These are phyloP conservation scores for Ogataea parapolymorpha DNA, from an alignment of 805 yeast species.

Conservation along the genomic window DNA sequence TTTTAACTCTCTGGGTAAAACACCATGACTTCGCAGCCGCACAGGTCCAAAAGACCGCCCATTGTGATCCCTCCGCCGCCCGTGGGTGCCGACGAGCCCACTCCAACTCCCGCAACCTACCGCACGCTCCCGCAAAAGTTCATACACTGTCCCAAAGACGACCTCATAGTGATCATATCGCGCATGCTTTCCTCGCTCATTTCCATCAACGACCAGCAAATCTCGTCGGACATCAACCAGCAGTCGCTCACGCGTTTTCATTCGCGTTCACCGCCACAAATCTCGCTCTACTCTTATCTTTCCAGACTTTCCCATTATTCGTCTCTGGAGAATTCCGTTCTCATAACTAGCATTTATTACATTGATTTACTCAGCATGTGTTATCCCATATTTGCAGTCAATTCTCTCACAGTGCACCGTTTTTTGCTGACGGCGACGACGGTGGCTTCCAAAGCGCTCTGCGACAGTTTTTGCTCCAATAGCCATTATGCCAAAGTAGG, in stretches of 20 bases:
- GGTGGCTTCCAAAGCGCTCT: conserved; percentile 83
- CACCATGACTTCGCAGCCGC: conserved; percentile 2
- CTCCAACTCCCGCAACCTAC: background rate
- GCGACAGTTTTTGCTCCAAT: conserved; percentile 93
- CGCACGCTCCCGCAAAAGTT: conserved; percentile 47
- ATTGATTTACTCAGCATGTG: conserved; percentile 80
- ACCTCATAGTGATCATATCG: conserved; percentile 66
- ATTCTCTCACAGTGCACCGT: conserved; percentile 90
- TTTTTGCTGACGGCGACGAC: conserved; percentile 88
- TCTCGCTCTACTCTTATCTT: conserved; percentile 74
- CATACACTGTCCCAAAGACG: conserved; percentile 64
- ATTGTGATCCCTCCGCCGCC: conserved; percentile 18
- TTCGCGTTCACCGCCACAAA: conserved; percentile 87
- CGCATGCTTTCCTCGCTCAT: conserved; percentile 80
- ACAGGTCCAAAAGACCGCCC: conserved; percentile 8
- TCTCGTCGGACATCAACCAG: conserved; percentile 32
- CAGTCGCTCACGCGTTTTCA: conserved; percentile 78
- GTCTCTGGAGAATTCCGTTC: conserved; percentile 76
- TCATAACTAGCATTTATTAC: conserved; percentile 81
- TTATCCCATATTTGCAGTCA: conserved; percentile 76
- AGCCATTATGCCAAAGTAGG: conserved; percentile 95
- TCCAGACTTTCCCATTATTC: conserved; percentile 79
- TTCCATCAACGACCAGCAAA: conserved; percentile 57
- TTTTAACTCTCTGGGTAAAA: background rate
- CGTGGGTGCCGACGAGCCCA: background rate